phyloP scores from a whole-genome alignment of 495 filamentous ascomycete species.

The Lophium mytilinum region DNA sequence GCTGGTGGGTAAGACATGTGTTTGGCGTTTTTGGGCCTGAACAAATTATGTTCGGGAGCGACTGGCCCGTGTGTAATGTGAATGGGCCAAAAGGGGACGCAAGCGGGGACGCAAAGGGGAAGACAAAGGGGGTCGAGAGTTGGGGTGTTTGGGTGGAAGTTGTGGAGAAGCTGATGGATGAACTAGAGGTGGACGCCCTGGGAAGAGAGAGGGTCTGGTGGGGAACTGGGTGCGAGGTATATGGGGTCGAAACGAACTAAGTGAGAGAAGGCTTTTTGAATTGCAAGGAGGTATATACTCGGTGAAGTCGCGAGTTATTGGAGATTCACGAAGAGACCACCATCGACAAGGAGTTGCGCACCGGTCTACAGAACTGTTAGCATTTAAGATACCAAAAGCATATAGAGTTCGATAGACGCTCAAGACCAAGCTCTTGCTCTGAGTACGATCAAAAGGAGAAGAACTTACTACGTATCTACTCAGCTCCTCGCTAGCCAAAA shows the following conservation, averaged over 20 bases:
- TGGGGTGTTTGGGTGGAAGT: constrained; percentile 51
- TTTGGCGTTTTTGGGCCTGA: constrained; percentile 59
- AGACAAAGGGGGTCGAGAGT: constrained; percentile 5
- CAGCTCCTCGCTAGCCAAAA: constrained; percentile 61
- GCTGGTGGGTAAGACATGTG: constrained; percentile 59
- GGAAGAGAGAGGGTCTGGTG: constrained; percentile 61
- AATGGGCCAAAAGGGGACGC: constrained; percentile 41
- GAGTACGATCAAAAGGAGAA: not conserved
- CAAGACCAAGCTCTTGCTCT: not conserved
- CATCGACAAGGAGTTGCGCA: constrained; percentile 79
- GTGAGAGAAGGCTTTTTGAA: not conserved
- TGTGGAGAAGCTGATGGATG: constrained; percentile 52
- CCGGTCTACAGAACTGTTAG: constrained; percentile 49
- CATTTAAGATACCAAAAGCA: not conserved
- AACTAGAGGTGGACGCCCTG: constrained; percentile 46
- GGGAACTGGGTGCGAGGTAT: constrained; percentile 46
- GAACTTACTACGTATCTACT: constrained; percentile 32
- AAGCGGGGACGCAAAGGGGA: constrained; percentile 28
- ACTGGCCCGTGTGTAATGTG: constrained; percentile 82
- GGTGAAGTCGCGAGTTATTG: constrained; percentile 36
- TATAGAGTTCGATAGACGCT: not conserved
- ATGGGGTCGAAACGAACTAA: constrained; percentile 10
- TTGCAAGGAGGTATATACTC: not conserved
- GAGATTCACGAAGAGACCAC: constrained; percentile 64
- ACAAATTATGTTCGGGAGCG: constrained; percentile 80